A percentile compares a stretch with the other conserved stretches of the same genome.
Evolutionary conservation across 768 basidiomycete species (phyloP).

Genomic region (Mycena chlorophos): DNA sequence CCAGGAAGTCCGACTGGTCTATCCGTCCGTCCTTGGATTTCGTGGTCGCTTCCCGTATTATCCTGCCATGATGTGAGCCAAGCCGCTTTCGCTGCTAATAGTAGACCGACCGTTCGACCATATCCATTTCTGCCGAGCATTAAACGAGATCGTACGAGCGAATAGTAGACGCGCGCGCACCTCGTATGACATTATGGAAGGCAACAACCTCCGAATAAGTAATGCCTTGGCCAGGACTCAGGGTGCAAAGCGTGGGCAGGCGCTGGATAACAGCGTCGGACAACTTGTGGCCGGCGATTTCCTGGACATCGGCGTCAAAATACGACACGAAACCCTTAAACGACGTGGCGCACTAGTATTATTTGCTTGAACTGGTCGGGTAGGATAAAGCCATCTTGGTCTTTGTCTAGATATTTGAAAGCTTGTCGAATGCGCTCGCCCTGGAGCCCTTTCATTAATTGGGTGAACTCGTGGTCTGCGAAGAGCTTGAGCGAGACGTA

Average conservation of each 20-base stretch:
- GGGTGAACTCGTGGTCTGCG: constrained; percentile 93
- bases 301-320: constrained; percentile 46
- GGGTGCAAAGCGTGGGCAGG: constrained; percentile 86
- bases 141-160: constrained; percentile 1
- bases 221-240: constrained; percentile 87
- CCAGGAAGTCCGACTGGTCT: constrained; percentile 92
- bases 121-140: constrained; percentile 79
- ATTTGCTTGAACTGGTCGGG: constrained; percentile 95
- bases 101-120: constrained; percentile 74
- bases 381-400: constrained; percentile 90
- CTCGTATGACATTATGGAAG: constrained; percentile 94
- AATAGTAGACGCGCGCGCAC: constrained; percentile 40
- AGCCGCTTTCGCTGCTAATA: not conserved
- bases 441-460: constrained; percentile 97
- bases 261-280: constrained; percentile 91
- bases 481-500: constrained; percentile 14
- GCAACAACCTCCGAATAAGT: constrained; percentile 96
- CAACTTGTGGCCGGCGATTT: constrained; percentile 96
- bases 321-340: not conserved
- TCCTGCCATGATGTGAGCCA: constrained; percentile 41
- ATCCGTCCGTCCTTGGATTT: constrained; percentile 95
- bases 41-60: constrained; percentile 86
- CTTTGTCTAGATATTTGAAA: constrained; percentile 86
- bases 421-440: constrained; percentile 96
- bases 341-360: constrained; percentile 77